Base-by-base conservation (phyloP, 176 grass and related monocot species). In the Oryza meridionalis region DNA sequence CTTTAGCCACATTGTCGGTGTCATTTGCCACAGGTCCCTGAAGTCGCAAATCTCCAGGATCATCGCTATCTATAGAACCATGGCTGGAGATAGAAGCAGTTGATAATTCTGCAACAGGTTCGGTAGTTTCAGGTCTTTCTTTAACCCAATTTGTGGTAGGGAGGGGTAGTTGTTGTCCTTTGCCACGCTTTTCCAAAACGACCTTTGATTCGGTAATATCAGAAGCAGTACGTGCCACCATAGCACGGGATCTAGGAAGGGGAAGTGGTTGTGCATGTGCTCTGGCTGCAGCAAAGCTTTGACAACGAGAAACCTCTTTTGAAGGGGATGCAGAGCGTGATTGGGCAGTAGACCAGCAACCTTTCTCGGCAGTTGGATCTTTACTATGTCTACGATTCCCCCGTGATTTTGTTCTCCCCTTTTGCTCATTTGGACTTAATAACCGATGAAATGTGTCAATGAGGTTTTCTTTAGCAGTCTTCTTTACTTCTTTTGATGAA, bases 401-500 rank as follows among this genome's bases (percentile, higher is more conserved):
- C 72, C 85, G 89, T 81, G 93, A 91, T 89, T 95, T 94, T 72
- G 67, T 77, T 78, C 73, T 82, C 65, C 85, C 84, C 46, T 99
- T 99, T 88, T 89, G 91, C 27, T 99, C 96, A 71, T 85, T 85
- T 78, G 93, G 44, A 88, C 87, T 95, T 89, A 99, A 89, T 63
- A 99, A 87, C 67, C 93, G 86, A 70, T 99, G 96, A 40, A 96
- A 87, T 75, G 93, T 96, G 81, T 92, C 96, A 2, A 99, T 90
- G 19, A 99, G 27, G 47, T 96, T 99, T 85, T 96, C 96, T 89
- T 95, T 99, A 24, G 93, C 83, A 53, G 86, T 89, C 86, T 96
- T 99, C 76, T 96, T 99, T 61, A 82, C 80, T 77, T 99, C 96
- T 86, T 96, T 99, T 35, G 96, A 96, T 59, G 96, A 96, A 67